Evolutionary conservation across 2,329 filamentous ascomycete species (phyloP).

Genomic region (Penicillium occitanis): DNA sequence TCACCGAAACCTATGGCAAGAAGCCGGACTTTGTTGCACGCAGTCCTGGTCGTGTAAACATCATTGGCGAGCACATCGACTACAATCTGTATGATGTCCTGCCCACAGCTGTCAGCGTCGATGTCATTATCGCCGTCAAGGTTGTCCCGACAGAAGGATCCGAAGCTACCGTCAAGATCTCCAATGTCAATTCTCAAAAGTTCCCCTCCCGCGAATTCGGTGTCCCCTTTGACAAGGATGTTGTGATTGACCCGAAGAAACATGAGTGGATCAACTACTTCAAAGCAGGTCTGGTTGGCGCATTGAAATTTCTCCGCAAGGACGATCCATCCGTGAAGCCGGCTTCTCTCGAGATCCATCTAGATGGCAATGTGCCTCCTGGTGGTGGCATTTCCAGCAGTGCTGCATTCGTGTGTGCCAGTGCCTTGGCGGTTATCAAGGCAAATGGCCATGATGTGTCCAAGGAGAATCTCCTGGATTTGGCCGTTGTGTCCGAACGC

Average conservation of each 20-base stretch:
- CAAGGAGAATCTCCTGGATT: constrained; percentile 87
- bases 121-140: constrained; percentile 81
- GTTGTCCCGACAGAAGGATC: constrained; percentile 44
- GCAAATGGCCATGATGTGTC: constrained; percentile 82
- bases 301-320: constrained; percentile 70
- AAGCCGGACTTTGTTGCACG: constrained; percentile 78
- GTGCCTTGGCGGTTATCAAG: constrained; percentile 80
- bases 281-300: constrained; percentile 83
- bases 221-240: constrained; percentile 60
- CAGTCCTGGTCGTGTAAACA: constrained; percentile 92
- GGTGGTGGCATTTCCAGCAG: constrained; percentile 92
- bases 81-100: constrained; percentile 96
- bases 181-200: constrained; percentile 73
- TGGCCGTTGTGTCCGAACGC: constrained; percentile 91
- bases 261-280: constrained; percentile 99
- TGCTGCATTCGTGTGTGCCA: constrained; percentile 89
- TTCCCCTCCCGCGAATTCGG: constrained; percentile 75
- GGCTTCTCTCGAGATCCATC: constrained; percentile 78
- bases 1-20: constrained; percentile 68
- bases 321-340: constrained; percentile 67
- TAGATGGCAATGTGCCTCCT: constrained; percentile 88
- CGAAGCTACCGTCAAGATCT: constrained; percentile 68
- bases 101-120: constrained; percentile 90
- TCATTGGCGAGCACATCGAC: constrained; percentile 99
- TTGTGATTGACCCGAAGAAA: constrained; percentile 80